Percentiles rank a stretch among this genome's conserved stretches.
Evolutionary conservation across 768 basidiomycete species (phyloP).

Genomic region (Tricholoma matsutake): DNA sequence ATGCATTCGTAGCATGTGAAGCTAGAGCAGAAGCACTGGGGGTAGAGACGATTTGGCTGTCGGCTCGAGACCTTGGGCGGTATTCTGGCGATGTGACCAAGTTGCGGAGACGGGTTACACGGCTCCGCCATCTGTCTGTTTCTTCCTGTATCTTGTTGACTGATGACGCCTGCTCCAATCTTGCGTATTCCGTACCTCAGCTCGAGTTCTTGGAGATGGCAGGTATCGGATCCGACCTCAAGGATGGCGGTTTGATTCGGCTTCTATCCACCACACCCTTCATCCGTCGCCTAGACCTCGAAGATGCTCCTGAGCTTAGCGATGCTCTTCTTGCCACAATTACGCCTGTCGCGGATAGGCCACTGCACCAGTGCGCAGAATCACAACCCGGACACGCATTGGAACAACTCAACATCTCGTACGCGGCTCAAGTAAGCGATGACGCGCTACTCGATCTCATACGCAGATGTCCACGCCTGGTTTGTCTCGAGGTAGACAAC

Average conservation of each 20-base stretch:
- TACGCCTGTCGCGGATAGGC: slow-evolving; percentile 40
- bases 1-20: slow-evolving; percentile 63
- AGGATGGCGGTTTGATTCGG: slow-evolving; percentile 69
- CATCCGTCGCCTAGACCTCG: slow-evolving; percentile 80
- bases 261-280: slow-evolving; percentile 67
- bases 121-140: slow-evolving; percentile 69
- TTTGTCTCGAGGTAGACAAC: slow-evolving; percentile 73
- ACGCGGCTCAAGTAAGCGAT: slow-evolving; percentile 61
- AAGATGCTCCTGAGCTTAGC: slow-evolving; percentile 72
- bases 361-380: slow-evolving; percentile 9
- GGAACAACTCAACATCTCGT: slow-evolving; percentile 70
- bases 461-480: slow-evolving; percentile 56
- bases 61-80: slow-evolving; percentile 63
- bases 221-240: slow-evolving; percentile 65
- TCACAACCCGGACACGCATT: slow-evolving; percentile 62
- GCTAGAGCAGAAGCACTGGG: slow-evolving; percentile 31
- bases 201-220: slow-evolving; percentile 81
- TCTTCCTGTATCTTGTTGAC: slow-evolving; percentile 72
- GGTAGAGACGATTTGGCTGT: slow-evolving; percentile 47
- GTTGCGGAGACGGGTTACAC: slow-evolving; percentile 61
- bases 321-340: slow-evolving; percentile 68
- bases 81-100: slow-evolving; percentile 46
- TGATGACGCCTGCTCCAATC: slow-evolving; percentile 68
- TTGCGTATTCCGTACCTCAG: slow-evolving; percentile 66
- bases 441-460: slow-evolving; percentile 64